Conservation (phyloP, 2,329 filamentous ascomycete genomes). For the Anisogramma anomala region DNA sequence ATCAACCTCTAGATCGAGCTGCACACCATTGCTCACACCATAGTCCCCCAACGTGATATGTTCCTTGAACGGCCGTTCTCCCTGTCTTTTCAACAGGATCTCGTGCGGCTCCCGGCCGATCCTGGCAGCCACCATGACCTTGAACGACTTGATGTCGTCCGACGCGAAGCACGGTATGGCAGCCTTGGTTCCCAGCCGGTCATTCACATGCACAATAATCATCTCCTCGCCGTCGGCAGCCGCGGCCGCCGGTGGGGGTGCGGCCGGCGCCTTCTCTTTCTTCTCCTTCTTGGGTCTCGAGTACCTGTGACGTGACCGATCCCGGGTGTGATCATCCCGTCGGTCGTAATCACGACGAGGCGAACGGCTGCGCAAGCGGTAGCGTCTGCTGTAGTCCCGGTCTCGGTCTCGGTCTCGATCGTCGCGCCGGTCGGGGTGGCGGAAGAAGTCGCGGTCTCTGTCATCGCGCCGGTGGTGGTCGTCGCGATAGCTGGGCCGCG, state of each 20-base stretch:
- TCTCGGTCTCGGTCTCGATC: slow-evolving; percentile 23
- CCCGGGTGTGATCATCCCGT: slow-evolving; percentile 9
- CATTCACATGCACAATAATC: slow-evolving; percentile 91
- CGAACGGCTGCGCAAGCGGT: slow-evolving; percentile 20
- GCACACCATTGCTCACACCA: slow-evolving; percentile 83
- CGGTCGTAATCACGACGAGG: slow-evolving; percentile 17
- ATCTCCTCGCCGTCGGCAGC: slow-evolving; percentile 51
- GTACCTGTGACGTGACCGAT: slow-evolving; percentile 19
- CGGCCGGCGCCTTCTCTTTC: slow-evolving; percentile 25
- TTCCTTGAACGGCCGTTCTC: slow-evolving; percentile 89
- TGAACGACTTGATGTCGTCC: slow-evolving; percentile 77
- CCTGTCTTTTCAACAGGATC: slow-evolving; percentile 84
- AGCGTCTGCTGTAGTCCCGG: slow-evolving; percentile 15
- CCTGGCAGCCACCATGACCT: slow-evolving; percentile 78
- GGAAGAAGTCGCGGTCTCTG: slow-evolving; percentile 5
- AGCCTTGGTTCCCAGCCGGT: slow-evolving; percentile 90
- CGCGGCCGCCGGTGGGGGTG: slow-evolving; percentile 18
- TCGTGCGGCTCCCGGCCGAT: slow-evolving; percentile 85
- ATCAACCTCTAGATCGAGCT: slow-evolving; percentile 51
- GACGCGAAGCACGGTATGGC: slow-evolving; percentile 80
- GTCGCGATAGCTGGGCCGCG: not conserved
- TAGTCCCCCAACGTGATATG: slow-evolving; percentile 80
- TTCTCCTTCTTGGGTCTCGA: slow-evolving; percentile 21
- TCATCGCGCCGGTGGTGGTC: slow-evolving; percentile 8
- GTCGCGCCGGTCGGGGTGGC: slow-evolving; percentile 20